Evolutionary conservation across 78 protist genomes (phyloP).

Genomic region (Dictyostelium capitatum): DNA sequence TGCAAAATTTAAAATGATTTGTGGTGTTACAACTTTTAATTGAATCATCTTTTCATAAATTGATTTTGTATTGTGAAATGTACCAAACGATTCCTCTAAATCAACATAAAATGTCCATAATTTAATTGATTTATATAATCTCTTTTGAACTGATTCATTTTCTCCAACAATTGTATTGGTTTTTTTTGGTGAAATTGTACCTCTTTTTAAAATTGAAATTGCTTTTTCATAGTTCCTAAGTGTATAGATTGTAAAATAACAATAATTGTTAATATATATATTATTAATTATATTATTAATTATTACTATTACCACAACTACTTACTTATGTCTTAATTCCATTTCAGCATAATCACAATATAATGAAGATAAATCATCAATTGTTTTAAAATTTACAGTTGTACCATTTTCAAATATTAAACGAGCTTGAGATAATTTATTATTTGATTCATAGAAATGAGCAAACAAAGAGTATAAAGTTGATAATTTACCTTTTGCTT

Average conservation of each 20-base stretch:
- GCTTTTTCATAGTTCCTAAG: slow-evolving; percentile 31
- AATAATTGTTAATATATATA: too few species aligned
- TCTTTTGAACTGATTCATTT: slow-evolving; percentile 82
- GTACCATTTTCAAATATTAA: slow-evolving; percentile 87
- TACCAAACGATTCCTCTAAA: slow-evolving; percentile 96
- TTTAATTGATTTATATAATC: slow-evolving; percentile 87
- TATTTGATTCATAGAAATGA: slow-evolving; percentile 76
- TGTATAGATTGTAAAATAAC: background rate
- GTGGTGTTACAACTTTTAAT: slow-evolving; percentile 93
- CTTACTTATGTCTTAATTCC: slow-evolving; percentile 89
- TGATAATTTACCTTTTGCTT: slow-evolving; percentile 89
- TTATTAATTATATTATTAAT: background rate
- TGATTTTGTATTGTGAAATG: slow-evolving; percentile 75
- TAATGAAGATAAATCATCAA: slow-evolving; percentile 94
- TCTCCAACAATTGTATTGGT: slow-evolving; percentile 1
- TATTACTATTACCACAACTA: too few species aligned
- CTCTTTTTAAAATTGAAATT: slow-evolving; percentile 49
- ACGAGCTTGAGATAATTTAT: slow-evolving; percentile 83
- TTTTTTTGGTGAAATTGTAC: slow-evolving; percentile 68
- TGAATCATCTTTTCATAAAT: slow-evolving; percentile 80
- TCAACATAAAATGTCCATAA: slow-evolving; percentile 98
- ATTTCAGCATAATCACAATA: slow-evolving; percentile 97
- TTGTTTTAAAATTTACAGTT: slow-evolving; percentile 34
- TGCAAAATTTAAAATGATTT: slow-evolving; percentile 95
- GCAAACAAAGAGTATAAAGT: slow-evolving; percentile 90